phyloP scores from a whole-genome alignment of 1,284 basidiomycete species.

The Microbotryum violaceum region DNA sequence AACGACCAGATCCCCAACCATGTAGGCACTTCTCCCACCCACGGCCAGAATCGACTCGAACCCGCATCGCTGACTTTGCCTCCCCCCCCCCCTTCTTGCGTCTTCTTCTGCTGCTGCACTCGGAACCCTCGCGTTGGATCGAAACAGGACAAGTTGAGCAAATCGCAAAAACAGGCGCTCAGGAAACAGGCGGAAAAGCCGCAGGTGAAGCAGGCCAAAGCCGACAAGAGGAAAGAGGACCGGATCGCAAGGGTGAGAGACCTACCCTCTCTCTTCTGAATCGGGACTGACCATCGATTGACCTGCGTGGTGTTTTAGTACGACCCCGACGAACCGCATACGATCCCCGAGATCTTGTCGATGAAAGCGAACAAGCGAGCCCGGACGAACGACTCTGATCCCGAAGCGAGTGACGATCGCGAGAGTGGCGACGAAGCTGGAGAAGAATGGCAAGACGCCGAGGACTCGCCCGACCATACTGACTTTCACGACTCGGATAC shows the following conservation, averaged over 20 bases:
- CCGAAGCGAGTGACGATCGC: constrained; percentile 39
- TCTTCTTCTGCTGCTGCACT: neutral
- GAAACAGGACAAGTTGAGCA: constrained; percentile 37
- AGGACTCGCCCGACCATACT: constrained; percentile 34
- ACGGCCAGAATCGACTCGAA: neutral
- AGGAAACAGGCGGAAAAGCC: constrained; percentile 76
- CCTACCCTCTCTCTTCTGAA: too few species aligned
- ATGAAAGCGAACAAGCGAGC: constrained; percentile 45
- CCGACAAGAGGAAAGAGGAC: constrained; percentile 63
- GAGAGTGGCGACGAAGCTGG: constrained; percentile 35
- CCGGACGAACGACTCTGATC: constrained; percentile 45
- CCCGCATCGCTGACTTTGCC: neutral
- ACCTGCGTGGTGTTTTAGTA: constrained; percentile 50
- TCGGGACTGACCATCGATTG: too few species aligned
- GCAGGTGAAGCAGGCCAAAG: constrained; percentile 23
- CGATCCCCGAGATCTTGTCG: constrained; percentile 60
- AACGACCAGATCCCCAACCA: constrained; percentile 46
- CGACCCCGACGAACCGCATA: constrained; percentile 79
- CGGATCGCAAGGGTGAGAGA: constrained; percentile 65
- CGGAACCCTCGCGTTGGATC: neutral
- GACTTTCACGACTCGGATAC: constrained; percentile 40
- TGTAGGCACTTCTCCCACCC: too few species aligned
- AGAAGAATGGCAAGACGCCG: constrained; percentile 41
- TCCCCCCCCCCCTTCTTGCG: neutral
- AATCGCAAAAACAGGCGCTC: constrained; percentile 69